Conservation (phyloP, 805 yeast genomes). For the Nakazawaea ernobii region DNA sequence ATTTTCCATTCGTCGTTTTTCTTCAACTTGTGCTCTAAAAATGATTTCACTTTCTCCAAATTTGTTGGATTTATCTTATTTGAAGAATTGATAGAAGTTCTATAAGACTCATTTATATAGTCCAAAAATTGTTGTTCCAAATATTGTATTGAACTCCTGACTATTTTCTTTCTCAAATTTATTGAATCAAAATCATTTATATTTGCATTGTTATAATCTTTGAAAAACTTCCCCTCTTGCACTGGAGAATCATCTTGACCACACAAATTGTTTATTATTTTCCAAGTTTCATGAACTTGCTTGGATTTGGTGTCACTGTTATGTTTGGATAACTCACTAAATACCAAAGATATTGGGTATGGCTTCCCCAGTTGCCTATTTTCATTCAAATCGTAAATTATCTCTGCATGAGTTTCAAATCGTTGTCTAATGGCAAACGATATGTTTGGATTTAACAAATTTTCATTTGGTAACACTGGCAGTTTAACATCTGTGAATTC, state of each 20-base stretch:
- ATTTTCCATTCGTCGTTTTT: conserved; percentile 42
- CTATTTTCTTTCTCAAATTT: conserved; percentile 38
- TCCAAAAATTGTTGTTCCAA: conserved; percentile 76
- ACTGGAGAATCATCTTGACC: conserved; percentile 28
- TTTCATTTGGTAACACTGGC: conserved; percentile 13
- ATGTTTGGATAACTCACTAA: conserved; percentile 52
- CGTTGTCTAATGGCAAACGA: conserved; percentile 39
- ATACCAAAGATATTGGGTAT: conserved; percentile 54
- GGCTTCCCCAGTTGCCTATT: conserved; percentile 47
- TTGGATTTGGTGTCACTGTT: conserved; percentile 60
- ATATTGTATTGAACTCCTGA: conserved; percentile 48
- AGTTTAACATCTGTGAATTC: conserved; percentile 24
- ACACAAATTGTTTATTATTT: conserved; percentile 48
- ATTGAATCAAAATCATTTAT: conserved; percentile 25
- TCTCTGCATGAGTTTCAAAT: conserved; percentile 71
- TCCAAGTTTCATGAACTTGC: conserved; percentile 73
- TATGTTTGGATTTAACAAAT: conserved; percentile 26
- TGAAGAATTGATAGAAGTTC: conserved; percentile 37
- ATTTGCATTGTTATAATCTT: conserved; percentile 19
- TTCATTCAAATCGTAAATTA: conserved; percentile 66
- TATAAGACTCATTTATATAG: conserved; percentile 61
- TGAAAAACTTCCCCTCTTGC: conserved; percentile 28
- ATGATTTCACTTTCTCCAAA: conserved; percentile 62
- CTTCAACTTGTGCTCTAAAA: conserved; percentile 41
- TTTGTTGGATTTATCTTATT: conserved; percentile 50